Base-by-base conservation (phyloP, 2,329 filamentous ascomycete genomes). In the Dactylonectria estremocensis region DNA sequence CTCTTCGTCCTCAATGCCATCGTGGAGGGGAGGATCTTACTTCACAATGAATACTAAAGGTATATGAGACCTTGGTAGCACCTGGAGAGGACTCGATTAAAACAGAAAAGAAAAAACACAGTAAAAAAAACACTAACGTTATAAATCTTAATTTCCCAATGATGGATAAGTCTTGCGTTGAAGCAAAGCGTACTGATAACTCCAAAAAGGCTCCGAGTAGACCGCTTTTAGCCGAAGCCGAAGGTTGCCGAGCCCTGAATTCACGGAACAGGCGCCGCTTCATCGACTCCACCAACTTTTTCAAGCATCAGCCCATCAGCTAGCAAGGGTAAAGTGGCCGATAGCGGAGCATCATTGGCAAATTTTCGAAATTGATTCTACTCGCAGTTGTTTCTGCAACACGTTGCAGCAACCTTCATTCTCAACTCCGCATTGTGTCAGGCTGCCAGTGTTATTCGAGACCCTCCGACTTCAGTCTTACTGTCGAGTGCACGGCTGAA, bases 381-480 rank as follows among this genome's bases (percentile, higher is more conserved):
- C n/a, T 48, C 49, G 31, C 13, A 43, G 48, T 28, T 49, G 24
- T 58, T 48, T 24, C 22, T 33, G 33, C 14, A 45, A 61, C 48
- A 37, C 58, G 33, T 61, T 61, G 58, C 58, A 61, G 43, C 3
- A 37, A 33, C 28, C 31, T 40, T 54, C 33, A 35, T 55, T 53
- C 50, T 37, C 31, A 35, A 58, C 3, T 46, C 45, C 6, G n/a
- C 45, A 11, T 46, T 46, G 18, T 46, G 10, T 7, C 9, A 22
- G 45, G 18, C 18, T 46, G 10, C 14, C 45, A 31, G 22, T 49
- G 5, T 31, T 28, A 6, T 20, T 33, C 18, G 18, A 50, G 40
- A 58, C 18, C 14, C 3, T 13, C n/a, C 14, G 22, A n/a, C 20
- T 49, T 35, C 28, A 31, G 24, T 33, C 31, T 28, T 48, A 49